Conservation (phyloP, 2,329 filamentous ascomycete species). For the Pseudocercospora fuligena region DNA sequence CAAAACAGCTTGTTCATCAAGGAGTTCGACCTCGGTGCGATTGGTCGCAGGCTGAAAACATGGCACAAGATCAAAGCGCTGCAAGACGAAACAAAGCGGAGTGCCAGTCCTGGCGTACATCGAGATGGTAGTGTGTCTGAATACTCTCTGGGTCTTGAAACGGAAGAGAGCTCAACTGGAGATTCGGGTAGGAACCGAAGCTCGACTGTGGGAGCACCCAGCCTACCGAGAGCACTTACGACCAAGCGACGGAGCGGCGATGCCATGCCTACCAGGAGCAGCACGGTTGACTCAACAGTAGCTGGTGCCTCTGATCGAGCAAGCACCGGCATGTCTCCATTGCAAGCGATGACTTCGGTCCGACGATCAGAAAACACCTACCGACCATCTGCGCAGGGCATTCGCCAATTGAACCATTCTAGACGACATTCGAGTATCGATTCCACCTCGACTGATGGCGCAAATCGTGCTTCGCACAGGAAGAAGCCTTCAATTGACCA, state of each 20-base stretch:
- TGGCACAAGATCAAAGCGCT: constrained; percentile 96
- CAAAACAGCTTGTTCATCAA: constrained; percentile 95
- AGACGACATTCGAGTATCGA: constrained; percentile 88
- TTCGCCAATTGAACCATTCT: constrained; percentile 70
- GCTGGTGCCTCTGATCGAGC: constrained; percentile 35
- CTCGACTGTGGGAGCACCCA: constrained; percentile 45
- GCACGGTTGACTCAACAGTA: constrained; percentile 19
- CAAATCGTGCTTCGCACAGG: constrained; percentile 49
- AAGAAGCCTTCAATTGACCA: constrained; percentile 65
- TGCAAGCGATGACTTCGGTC: constrained; percentile 41
- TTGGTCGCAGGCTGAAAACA: constrained; percentile 85
- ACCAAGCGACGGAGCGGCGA: constrained; percentile 30
- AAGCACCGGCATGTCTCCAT: constrained; percentile 33
- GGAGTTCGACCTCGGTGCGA: constrained; percentile 89
- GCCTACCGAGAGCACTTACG: constrained; percentile 28
- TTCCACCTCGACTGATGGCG: constrained; percentile 53
- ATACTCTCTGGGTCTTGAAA: constrained; percentile 45
- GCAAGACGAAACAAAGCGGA: constrained; percentile 79
- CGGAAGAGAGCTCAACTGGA: constrained; percentile 44
- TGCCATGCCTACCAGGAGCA: constrained; percentile 18
- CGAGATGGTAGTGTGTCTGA: constrained; percentile 44
- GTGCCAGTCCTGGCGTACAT: constrained; percentile 50
- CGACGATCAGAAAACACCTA: constrained; percentile 39
- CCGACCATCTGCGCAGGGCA: constrained; percentile 43
- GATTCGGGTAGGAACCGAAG: constrained; percentile 54